A percentile compares a stretch with the other conserved stretches of the same genome.
phyloP scores from a whole-genome alignment of 345 rosid species.

The Eucalyptus marginata region DNA sequence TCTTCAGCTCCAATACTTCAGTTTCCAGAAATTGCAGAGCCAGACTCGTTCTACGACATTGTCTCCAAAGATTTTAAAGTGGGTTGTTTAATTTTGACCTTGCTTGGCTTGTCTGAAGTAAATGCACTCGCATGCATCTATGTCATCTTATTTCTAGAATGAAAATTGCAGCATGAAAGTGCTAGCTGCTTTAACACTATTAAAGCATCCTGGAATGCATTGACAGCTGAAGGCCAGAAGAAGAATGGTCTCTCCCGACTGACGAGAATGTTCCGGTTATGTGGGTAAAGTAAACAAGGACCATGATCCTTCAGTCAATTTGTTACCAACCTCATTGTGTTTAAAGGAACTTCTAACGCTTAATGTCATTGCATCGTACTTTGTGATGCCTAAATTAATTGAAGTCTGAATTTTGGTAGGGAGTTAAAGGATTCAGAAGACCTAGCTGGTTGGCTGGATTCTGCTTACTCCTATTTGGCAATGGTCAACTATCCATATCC shows the following conservation, averaged over 20 bases:
- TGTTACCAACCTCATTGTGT: background rate
- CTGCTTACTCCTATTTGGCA: conserved; percentile 85
- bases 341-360: background rate
- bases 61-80: conserved; percentile 82
- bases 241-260: conserved; percentile 62
- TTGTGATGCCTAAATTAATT: background rate
- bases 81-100: background rate
- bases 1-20: conserved; percentile 95
- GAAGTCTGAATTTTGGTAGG: conserved; percentile 25
- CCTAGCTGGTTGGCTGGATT: conserved; percentile 64
- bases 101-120: background rate
- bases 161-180: conserved; percentile 59
- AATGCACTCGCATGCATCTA: background rate
- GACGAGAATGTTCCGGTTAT: conserved; percentile 53
- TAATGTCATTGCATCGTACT: background rate
- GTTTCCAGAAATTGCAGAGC: conserved; percentile 74
- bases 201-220: conserved; percentile 65
- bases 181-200: conserved; percentile 69
- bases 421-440: conserved; percentile 42
- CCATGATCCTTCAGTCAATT: background rate
- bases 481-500: conserved; percentile 93
- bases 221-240: conserved; percentile 42
- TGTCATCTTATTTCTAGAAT: background rate
- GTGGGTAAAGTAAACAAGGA: conserved; percentile 35
- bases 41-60: conserved; percentile 68